Percentiles rank a stretch among this genome's conserved stretches.
phyloP scores from a whole-genome alignment of 2,329 filamentous ascomycete species.

The Curvularia hawaiiensis region DNA sequence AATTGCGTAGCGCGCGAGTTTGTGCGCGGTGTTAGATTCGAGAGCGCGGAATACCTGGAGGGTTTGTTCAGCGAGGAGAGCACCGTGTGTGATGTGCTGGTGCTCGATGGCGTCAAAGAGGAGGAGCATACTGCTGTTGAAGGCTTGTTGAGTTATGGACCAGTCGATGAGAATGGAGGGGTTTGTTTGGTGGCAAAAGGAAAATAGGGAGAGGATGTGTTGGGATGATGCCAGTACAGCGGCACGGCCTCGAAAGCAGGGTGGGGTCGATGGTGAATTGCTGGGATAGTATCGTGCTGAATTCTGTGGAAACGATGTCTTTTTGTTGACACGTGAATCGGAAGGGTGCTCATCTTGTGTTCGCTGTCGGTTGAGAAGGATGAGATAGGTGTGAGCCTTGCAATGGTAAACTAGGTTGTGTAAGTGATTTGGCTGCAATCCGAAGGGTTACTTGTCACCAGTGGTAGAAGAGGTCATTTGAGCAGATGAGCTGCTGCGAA shows the following conservation, averaged over 20 bases:
- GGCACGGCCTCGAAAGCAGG: slow-evolving; percentile 44
- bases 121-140: slow-evolving; percentile 57
- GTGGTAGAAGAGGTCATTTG: not conserved
- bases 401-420: slow-evolving; percentile 49
- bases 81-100: slow-evolving; percentile 35
- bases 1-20: slow-evolving; percentile 53
- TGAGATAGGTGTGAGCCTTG: slow-evolving; percentile 56
- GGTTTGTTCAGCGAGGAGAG: slow-evolving; percentile 47
- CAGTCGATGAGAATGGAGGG: slow-evolving; percentile 54
- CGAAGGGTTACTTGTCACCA: not conserved
- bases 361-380: slow-evolving; percentile 56
- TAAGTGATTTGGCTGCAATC: slow-evolving; percentile 14
- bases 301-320: slow-evolving; percentile 18
- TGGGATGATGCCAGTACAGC: slow-evolving; percentile 51
- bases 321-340: not conserved
- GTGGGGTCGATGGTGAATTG: slow-evolving; percentile 20
- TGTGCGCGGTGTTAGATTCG: slow-evolving; percentile 51
- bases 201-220: slow-evolving; percentile 51
- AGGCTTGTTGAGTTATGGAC: slow-evolving; percentile 56
- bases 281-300: slow-evolving; percentile 20
- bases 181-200: slow-evolving; percentile 53
- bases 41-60: slow-evolving; percentile 52
- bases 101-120: slow-evolving; percentile 53
- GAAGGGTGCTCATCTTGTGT: slow-evolving; percentile 12
- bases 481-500: not conserved